phyloP scores from a whole-genome alignment of 2,329 filamentous ascomycete species.

The Microdochium paspali region DNA sequence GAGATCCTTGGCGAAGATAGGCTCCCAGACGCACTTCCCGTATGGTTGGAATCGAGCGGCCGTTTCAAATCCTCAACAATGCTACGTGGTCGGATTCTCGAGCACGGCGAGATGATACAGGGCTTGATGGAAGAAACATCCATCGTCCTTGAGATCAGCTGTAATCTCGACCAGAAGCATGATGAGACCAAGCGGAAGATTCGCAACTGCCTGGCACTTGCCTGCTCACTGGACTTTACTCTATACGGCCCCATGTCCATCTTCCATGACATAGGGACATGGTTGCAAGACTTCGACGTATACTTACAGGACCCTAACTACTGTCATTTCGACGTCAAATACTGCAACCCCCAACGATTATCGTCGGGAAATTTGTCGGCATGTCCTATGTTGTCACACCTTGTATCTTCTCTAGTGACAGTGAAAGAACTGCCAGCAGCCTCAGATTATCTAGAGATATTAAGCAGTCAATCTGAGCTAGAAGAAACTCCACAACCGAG shows the following conservation, averaged over 20 bases:
- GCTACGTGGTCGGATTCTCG: no score
- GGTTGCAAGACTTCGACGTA: constrained; percentile 18
- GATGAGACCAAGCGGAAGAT: not conserved
- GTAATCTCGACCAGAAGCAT: not conserved
- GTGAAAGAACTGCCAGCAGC: not conserved
- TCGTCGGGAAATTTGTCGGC: constrained; percentile 7
- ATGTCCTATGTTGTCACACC: constrained; percentile 5
- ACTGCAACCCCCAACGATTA: constrained; percentile 26
- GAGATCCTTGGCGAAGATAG: no score
- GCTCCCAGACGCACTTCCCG: no score
- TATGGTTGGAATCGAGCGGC: no score
- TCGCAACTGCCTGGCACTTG: constrained; percentile 10
- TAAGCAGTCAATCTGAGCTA: constrained; percentile 2
- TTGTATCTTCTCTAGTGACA: constrained; percentile 3
- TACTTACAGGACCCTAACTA: constrained; percentile 23
- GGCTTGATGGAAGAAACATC: no score
- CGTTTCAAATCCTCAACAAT: no score
- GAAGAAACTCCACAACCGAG: constrained; percentile 5
- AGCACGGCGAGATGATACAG: no score
- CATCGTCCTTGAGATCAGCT: no score
- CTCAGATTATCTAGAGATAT: constrained; percentile 3
- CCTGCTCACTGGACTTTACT: constrained; percentile 17
- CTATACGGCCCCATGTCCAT: constrained; percentile 20
- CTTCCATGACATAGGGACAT: constrained; percentile 18
- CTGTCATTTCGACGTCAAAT: constrained; percentile 16